These are phyloP conservation scores for Ploettnerulaceae sp. DNA, from an alignment of 2,329 filamentous ascomycete species.

Conservation along the genomic window DNA sequence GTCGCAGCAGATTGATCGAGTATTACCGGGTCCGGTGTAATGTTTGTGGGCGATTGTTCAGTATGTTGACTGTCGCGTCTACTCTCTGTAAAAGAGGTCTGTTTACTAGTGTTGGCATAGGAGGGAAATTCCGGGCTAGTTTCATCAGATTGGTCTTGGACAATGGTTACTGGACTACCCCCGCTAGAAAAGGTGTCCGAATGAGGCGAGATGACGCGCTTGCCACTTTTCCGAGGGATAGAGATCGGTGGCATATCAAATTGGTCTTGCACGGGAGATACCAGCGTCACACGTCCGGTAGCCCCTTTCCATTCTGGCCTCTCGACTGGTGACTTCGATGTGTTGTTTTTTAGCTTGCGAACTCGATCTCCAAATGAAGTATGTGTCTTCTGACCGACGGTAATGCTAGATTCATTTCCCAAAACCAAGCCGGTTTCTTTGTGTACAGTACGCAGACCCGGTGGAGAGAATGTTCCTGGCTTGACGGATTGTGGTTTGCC, in stretches of 20 bases:
- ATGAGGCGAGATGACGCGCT: conserved; percentile 28
- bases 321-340: conserved; percentile 18
- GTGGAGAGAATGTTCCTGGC: conserved; percentile 44
- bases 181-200: conserved; percentile 18
- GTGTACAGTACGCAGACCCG: conserved; percentile 18
- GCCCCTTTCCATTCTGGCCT: conserved; percentile 67
- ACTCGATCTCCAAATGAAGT: conserved; percentile 44
- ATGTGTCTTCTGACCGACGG: conserved; percentile 31
- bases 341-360: conserved; percentile 38
- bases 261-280: conserved; percentile 60
- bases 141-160: conserved; percentile 27
- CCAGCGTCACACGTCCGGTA: conserved; percentile 61
- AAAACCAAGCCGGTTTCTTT: conserved; percentile 18
- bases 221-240: conserved; percentile 49
- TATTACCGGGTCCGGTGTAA: conserved; percentile 15
- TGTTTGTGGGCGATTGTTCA: conserved; percentile 12
- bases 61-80: conserved; percentile 16
- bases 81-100: conserved; percentile 17
- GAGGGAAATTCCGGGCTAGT: conserved; percentile 25
- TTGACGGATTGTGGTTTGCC: conserved; percentile 53
- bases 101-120: conserved; percentile 15
- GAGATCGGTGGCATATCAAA: conserved; percentile 50
- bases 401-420: conserved; percentile 26
- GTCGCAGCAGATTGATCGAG: conserved; percentile 13
- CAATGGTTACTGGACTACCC: conserved; percentile 24